A percentile compares a stretch with the other conserved stretches of the same genome.
phyloP scores from a whole-genome alignment of 2,329 filamentous ascomycete species.

The Sclerotinia spermophila region DNA sequence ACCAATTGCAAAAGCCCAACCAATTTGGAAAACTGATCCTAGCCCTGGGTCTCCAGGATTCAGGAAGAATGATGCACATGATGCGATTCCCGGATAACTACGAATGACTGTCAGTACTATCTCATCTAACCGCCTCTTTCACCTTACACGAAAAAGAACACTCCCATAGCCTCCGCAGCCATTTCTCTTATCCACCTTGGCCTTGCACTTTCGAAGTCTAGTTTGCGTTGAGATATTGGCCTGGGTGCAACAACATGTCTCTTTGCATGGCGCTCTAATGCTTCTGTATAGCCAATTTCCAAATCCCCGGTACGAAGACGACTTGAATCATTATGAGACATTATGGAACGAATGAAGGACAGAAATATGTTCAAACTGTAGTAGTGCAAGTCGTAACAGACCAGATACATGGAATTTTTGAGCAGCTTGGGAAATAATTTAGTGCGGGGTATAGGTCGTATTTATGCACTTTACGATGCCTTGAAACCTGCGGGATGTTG shows the following conservation, averaged over 20 bases:
- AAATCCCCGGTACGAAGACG: slow-evolving; percentile 35
- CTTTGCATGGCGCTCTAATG: slow-evolving; percentile 47
- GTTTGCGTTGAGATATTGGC: slow-evolving; percentile 50
- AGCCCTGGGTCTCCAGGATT: slow-evolving; percentile 44
- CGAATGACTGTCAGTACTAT: slow-evolving; percentile 26
- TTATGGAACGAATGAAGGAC: neutral
- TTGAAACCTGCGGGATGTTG: neutral
- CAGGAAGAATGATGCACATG: slow-evolving; percentile 49
- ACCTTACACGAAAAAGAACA: slow-evolving; percentile 52
- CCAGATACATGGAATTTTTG: neutral
- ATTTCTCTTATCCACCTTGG: slow-evolving; percentile 54
- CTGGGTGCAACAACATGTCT: slow-evolving; percentile 48
- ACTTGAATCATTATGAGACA: slow-evolving; percentile 22
- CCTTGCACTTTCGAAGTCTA: slow-evolving; percentile 51
- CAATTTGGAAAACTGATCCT: slow-evolving; percentile 53
- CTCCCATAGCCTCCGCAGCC: slow-evolving; percentile 53
- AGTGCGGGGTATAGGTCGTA: slow-evolving; percentile 3
- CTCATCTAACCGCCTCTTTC: neutral
- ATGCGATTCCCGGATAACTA: slow-evolving; percentile 48
- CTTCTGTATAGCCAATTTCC: slow-evolving; percentile 53
- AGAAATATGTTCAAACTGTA: neutral
- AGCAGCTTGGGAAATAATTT: neutral
- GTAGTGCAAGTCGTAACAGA: neutral
- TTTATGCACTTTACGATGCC: slow-evolving; percentile 1
- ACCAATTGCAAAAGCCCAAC: slow-evolving; percentile 53